Conservation (phyloP, 1,284 basidiomycete genomes). For the Lentinula novae-zelandiae region DNA sequence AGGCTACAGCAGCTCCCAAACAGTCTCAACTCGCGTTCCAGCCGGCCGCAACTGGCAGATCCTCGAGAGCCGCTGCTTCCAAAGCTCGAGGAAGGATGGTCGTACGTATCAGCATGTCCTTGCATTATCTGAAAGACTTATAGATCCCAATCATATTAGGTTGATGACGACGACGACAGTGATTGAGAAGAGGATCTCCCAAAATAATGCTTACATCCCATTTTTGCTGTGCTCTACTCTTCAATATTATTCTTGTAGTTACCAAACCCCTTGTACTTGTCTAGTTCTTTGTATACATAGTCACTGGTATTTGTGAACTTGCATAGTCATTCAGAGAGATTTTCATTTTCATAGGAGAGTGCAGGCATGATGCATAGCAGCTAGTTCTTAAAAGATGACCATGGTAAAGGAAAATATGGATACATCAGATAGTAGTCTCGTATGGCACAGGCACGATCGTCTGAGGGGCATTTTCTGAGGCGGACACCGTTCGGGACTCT, state of each 20-base stretch:
- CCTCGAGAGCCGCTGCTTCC: slow-evolving; percentile 55
- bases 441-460: slow-evolving; percentile 91
- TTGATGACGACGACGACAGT: no score
- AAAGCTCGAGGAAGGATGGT: slow-evolving; percentile 54
- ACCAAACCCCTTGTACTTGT: no score
- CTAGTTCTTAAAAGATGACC: not conserved
- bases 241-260: no score
- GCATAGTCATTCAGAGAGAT: not conserved
- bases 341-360: not conserved
- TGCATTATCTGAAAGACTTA: not conserved
- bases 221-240: no score
- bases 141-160: not conserved
- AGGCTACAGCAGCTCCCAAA: slow-evolving; percentile 36
- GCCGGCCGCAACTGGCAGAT: slow-evolving; percentile 45
- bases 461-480: slow-evolving; percentile 81
- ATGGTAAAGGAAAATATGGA: not conserved
- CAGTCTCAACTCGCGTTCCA: slow-evolving; percentile 64
- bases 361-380: slow-evolving; percentile 1
- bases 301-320: no score
- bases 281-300: no score
- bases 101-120: slow-evolving; percentile 23
- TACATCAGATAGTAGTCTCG: slow-evolving; percentile 73
- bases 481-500: slow-evolving; percentile 75
- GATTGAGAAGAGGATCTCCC: no score
- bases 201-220: no score